A percentile compares a stretch with the other conserved stretches of the same genome.
phyloP scores from a whole-genome alignment of 129 eudicot genomes.

The Flaveria linearis region DNA sequence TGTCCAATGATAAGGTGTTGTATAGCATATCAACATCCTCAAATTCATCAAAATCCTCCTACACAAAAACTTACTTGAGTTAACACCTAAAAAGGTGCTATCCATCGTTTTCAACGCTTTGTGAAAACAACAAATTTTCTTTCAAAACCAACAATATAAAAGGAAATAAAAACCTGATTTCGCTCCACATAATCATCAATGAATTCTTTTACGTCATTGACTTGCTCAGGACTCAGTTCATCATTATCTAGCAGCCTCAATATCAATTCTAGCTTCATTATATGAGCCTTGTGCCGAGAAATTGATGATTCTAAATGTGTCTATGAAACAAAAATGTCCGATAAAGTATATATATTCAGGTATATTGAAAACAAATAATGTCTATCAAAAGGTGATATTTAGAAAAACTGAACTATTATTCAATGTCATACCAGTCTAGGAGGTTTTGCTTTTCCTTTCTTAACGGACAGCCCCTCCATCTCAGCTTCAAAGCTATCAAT shows the following conservation, averaged over 20 bases:
- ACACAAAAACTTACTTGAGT: constrained; percentile 17
- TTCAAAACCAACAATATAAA: background rate
- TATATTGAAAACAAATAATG: background rate
- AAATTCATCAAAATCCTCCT: constrained; percentile 99
- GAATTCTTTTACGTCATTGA: constrained; percentile 95
- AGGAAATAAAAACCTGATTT: constrained; percentile 65
- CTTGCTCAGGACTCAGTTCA: constrained; percentile 97
- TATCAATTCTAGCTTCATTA: constrained; percentile 92
- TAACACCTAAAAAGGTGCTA: constrained; percentile 4
- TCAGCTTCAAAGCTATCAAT: constrained; percentile 98
- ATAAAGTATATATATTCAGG: background rate
- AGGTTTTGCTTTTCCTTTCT: constrained; percentile 97
- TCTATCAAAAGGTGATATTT: background rate
- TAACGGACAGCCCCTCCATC: constrained; percentile 89
- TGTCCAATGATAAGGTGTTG: constrained; percentile 81
- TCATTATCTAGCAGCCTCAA: constrained; percentile 94
- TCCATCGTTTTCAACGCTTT: constrained; percentile 17
- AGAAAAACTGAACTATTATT: constrained; percentile 2
- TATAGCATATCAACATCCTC: constrained; percentile 96
- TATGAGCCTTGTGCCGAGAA: constrained; percentile 95
- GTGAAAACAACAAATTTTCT: background rate
- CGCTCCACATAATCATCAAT: constrained; percentile 98
- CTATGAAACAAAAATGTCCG: constrained; percentile 38
- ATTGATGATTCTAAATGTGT: constrained; percentile 93
- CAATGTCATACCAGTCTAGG: constrained; percentile 79